A percentile compares a stretch with the other conserved stretches of the same genome.
Conservation (phyloP, 2,329 filamentous ascomycete species). For the Exserohilum turcica region DNA sequence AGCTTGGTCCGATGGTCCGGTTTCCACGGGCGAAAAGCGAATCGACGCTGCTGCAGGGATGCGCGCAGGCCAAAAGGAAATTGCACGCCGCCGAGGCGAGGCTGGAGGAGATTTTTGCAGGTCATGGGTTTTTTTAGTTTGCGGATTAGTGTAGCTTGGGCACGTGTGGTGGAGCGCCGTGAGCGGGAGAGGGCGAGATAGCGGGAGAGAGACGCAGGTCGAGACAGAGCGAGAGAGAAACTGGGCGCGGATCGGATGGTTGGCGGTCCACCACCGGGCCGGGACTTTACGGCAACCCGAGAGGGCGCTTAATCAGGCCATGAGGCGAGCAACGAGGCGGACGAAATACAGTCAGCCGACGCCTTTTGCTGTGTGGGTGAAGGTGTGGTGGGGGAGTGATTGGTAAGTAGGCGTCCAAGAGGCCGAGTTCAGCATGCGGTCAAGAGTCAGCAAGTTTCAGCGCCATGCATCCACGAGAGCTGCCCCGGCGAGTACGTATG, state of each 20-base stretch:
- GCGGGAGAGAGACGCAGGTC: not conserved
- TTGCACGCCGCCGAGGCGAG: conserved; percentile 7
- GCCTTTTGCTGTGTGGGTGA: not conserved
- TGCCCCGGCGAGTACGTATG: no score
- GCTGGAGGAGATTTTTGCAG: no score
- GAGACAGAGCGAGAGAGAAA: no score
- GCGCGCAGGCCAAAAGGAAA: conserved; percentile 18
- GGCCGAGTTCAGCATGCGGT: not conserved
- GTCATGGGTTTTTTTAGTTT: no score
- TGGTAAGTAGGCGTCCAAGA: conserved; percentile 5
- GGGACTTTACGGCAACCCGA: conserved; percentile 30
- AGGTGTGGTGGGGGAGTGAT: conserved; percentile 3
- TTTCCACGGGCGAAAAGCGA: conserved; percentile 8
- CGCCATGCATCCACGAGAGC: no score
- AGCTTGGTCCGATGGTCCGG: conserved; percentile 13
- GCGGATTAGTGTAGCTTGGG: no score
- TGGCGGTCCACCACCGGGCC: conserved; percentile 7
- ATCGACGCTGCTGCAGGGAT: conserved; percentile 4
- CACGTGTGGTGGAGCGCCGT: not conserved
- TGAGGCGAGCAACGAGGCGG: not conserved
- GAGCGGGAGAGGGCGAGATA: not conserved
- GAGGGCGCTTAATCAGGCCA: conserved; percentile 29
- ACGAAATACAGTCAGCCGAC: conserved; percentile 15
- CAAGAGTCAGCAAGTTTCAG: conserved; percentile 5
- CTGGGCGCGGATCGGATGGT: not conserved